Evolutionary conservation across 768 basidiomycete genomes (phyloP).

Genomic region (Neoboletus brunneissimus): DNA sequence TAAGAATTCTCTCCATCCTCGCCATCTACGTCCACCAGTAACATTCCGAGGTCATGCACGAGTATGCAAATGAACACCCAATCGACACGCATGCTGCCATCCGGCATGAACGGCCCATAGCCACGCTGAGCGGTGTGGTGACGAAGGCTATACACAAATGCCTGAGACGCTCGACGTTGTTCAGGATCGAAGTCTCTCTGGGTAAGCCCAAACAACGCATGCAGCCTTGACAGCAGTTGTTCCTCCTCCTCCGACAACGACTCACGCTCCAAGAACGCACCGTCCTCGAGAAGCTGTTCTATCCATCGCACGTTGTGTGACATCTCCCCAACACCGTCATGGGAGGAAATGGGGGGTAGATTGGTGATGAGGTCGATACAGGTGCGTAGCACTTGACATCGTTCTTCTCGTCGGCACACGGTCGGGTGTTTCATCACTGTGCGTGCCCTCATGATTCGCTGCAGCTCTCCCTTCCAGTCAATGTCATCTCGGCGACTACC

Average conservation of each 20-base stretch:
- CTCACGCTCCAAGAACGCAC: slow-evolving; percentile 43
- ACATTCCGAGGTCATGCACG: slow-evolving; percentile 55
- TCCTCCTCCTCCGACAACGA: slow-evolving; percentile 34
- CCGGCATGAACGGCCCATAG: slow-evolving; percentile 56
- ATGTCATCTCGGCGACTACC: slow-evolving; percentile 29
- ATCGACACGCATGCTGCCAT: slow-evolving; percentile 46
- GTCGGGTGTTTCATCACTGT: slow-evolving; percentile 40
- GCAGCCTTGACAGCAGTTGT: slow-evolving; percentile 50
- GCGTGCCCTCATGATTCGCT: slow-evolving; percentile 53
- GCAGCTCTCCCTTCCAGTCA: slow-evolving; percentile 54
- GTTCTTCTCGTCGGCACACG: slow-evolving; percentile 43
- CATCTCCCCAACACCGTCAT: slow-evolving; percentile 27
- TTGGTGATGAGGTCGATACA: slow-evolving; percentile 48
- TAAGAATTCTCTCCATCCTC: slow-evolving; percentile 34
- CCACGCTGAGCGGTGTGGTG: slow-evolving; percentile 49
- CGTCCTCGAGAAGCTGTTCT: slow-evolving; percentile 40
- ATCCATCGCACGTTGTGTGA: slow-evolving; percentile 56
- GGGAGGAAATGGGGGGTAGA: slow-evolving; percentile 36
- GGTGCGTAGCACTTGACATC: slow-evolving; percentile 42
- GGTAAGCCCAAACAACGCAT: slow-evolving; percentile 57
- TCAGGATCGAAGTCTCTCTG: slow-evolving; percentile 35
- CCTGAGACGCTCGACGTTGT: slow-evolving; percentile 42
- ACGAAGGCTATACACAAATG: slow-evolving; percentile 60
- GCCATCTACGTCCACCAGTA: slow-evolving; percentile 42
- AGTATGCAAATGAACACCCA: slow-evolving; percentile 60